phyloP scores from a whole-genome alignment of 2,329 filamentous ascomycete species.

The Alternaria sp. region DNA sequence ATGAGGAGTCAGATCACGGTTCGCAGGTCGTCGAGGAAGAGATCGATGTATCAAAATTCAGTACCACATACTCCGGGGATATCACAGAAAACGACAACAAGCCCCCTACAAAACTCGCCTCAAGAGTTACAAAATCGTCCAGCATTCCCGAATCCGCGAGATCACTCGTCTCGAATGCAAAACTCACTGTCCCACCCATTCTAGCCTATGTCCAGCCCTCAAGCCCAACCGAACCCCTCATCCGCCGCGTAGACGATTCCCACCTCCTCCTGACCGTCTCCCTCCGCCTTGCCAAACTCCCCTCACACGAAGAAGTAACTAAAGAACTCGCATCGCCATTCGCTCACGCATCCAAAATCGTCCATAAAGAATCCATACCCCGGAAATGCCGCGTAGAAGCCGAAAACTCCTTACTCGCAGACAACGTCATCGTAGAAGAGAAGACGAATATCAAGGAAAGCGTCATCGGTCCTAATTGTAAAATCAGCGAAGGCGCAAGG shows the following conservation, averaged over 20 bases:
- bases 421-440: constrained; percentile 88
- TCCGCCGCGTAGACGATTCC: constrained; percentile 88
- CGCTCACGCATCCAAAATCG: constrained; percentile 79
- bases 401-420: constrained; percentile 81
- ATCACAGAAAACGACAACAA: constrained; percentile 18
- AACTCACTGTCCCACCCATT: constrained; percentile 72
- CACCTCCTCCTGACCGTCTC: constrained; percentile 82
- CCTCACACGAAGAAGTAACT: constrained; percentile 71
- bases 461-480: constrained; percentile 86
- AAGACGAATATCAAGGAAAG: constrained; percentile 92
- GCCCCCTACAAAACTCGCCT: constrained; percentile 42
- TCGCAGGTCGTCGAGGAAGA: constrained; percentile 60
- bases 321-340: constrained; percentile 68
- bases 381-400: constrained; percentile 81
- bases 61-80: constrained; percentile 57
- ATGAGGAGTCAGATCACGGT: constrained; percentile 49
- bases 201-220: constrained; percentile 82
- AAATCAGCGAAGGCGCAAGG: constrained; percentile 85
- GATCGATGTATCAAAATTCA: constrained; percentile 63
- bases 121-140: constrained; percentile 46
- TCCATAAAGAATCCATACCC: constrained; percentile 83
- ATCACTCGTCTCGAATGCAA: constrained; percentile 40
- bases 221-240: constrained; percentile 66
- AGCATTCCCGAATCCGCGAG: constrained; percentile 41
- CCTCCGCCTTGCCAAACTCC: constrained; percentile 84